Percentiles rank a stretch among this genome's conserved stretches.
Conservation (phyloP, 1,139 yeast genomes). For the Scheffersomyces titani region DNA sequence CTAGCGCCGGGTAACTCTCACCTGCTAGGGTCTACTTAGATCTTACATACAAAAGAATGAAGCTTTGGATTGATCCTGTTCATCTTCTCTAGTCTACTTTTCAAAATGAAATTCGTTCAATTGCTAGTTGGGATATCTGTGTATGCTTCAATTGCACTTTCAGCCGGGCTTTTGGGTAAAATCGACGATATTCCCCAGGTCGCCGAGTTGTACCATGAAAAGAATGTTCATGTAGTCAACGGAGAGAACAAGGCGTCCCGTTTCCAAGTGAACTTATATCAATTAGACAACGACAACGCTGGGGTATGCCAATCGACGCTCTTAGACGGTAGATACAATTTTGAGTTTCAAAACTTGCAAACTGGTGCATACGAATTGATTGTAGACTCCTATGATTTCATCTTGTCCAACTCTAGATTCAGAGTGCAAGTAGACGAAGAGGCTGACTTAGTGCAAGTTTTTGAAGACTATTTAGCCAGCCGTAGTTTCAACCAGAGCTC, state of each 20-base stretch:
- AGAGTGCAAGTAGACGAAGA: slow-evolving; percentile 25
- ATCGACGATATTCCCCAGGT: slow-evolving; percentile 29
- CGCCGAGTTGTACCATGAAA: slow-evolving; percentile 20
- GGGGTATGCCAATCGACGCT: slow-evolving; percentile 11
- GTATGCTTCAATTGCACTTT: slow-evolving; percentile 7
- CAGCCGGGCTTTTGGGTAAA: slow-evolving; percentile 11
- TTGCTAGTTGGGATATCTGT: background rate
- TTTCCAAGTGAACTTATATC: slow-evolving; percentile 30
- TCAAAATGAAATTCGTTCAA: background rate
- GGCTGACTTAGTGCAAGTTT: slow-evolving; percentile 15
- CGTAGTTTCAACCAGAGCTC: slow-evolving; percentile 19
- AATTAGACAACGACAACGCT: slow-evolving; percentile 9
- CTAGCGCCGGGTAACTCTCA: slow-evolving; percentile 5
- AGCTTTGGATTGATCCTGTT: background rate
- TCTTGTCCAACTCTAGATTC: slow-evolving; percentile 26
- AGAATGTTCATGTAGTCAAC: slow-evolving; percentile 27
- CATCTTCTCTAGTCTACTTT: background rate
- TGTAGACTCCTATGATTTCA: slow-evolving; percentile 41
- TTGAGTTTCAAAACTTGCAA: slow-evolving; percentile 23
- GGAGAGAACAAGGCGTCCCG: slow-evolving; percentile 40
- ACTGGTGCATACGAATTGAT: slow-evolving; percentile 38
- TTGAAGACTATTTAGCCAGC: slow-evolving; percentile 21
- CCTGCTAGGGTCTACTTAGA: background rate
- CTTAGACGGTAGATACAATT: slow-evolving; percentile 28
- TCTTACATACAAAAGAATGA: background rate